These are phyloP conservation scores for Acrodontium crateriforme DNA, from an alignment of 2,329 filamentous ascomycete species.

Conservation along the genomic window DNA sequence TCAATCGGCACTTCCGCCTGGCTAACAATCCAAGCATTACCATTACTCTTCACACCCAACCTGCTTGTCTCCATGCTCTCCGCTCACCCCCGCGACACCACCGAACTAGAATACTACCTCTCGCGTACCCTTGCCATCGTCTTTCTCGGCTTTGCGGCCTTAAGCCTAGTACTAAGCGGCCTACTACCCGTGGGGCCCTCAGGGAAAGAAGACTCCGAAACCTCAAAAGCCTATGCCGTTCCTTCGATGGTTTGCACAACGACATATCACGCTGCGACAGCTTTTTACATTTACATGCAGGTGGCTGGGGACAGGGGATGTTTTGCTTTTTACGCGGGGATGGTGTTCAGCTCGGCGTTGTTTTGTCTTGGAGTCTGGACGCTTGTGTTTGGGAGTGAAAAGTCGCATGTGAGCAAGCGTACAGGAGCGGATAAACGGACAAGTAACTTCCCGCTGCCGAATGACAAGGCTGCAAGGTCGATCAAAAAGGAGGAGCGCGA, in stretches of 20 bases:
- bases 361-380: slow-evolving; percentile 53
- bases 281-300: slow-evolving; percentile 55
- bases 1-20: slow-evolving; percentile 30
- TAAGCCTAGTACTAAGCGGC: slow-evolving; percentile 57
- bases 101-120: slow-evolving; percentile 58
- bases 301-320: slow-evolving; percentile 33
- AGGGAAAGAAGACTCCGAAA: slow-evolving; percentile 2
- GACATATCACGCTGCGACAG: slow-evolving; percentile 48
- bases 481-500: slow-evolving; percentile 18
- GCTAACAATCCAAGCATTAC: slow-evolving; percentile 31
- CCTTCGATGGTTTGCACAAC: slow-evolving; percentile 54
- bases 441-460: slow-evolving; percentile 51
- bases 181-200: slow-evolving; percentile 49
- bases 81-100: slow-evolving; percentile 40
- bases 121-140: slow-evolving; percentile 55
- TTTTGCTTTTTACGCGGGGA: slow-evolving; percentile 43
- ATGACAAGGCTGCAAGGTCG: slow-evolving; percentile 25
- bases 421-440: slow-evolving; percentile 56
- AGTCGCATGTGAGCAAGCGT: slow-evolving; percentile 44
- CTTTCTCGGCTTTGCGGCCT: slow-evolving; percentile 48
- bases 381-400: slow-evolving; percentile 42
- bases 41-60: slow-evolving; percentile 46
- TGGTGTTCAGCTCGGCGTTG: slow-evolving; percentile 42
- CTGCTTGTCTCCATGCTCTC: slow-evolving; percentile 46
- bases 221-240: slow-evolving; percentile 31